Evolutionary conservation across 306 rosid species (phyloP).

Genomic region (Cucurbita maxima): DNA sequence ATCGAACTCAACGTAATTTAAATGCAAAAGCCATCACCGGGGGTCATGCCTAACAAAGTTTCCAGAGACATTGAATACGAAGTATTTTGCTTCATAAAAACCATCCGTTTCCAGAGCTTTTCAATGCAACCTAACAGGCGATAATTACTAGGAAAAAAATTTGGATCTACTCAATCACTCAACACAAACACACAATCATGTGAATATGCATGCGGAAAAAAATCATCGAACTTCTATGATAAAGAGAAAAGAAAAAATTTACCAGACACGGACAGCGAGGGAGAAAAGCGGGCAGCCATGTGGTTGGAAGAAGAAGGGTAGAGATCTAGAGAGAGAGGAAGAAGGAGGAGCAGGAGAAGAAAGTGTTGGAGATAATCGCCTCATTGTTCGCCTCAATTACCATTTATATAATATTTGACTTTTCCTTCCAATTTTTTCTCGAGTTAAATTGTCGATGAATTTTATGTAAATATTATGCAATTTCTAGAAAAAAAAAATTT

Average conservation of each 20-base stretch:
- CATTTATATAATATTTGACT: not conserved
- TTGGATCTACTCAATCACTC: not conserved
- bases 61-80: not conserved
- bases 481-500: too few species aligned
- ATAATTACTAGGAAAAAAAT: not conserved
- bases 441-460: too few species aligned
- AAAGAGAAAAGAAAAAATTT: not conserved
- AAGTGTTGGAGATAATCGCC: not conserved
- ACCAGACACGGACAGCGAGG: constrained; percentile 26
- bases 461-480: too few species aligned
- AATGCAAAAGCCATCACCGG: not conserved
- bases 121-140: not conserved
- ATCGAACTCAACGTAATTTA: not conserved
- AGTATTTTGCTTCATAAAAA: not conserved
- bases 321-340: not conserved
- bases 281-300: constrained; percentile 54
- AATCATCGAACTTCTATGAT: not conserved
- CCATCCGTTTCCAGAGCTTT: not conserved
- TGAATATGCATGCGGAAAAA: not conserved
- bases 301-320: not conserved
- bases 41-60: too few species aligned
- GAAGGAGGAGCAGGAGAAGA: not conserved
- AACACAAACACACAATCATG: not conserved
- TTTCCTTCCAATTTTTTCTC: too few species aligned
- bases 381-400: not conserved